These are phyloP conservation scores for Waltiozyma sp. DNA, from an alignment of 1,139 yeast genomes.

Conservation along the genomic window DNA sequence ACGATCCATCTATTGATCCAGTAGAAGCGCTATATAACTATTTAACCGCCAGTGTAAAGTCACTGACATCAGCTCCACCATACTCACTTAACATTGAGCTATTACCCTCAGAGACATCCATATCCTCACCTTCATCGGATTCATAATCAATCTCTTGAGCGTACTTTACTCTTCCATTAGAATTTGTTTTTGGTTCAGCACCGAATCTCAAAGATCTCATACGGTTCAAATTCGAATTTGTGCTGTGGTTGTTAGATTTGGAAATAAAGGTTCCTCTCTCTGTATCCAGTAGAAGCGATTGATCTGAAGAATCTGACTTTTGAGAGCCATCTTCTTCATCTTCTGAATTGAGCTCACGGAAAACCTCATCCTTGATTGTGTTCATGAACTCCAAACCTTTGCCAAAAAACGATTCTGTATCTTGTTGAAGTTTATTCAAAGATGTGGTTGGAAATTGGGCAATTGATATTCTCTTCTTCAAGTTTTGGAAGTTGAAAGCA, in stretches of 20 bases:
- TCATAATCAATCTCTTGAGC: constrained; percentile 4
- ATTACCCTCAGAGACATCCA: background rate
- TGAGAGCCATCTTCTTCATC: constrained; percentile 1
- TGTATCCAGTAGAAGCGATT: background rate
- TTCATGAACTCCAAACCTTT: constrained; percentile 14
- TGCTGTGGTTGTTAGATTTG: background rate
- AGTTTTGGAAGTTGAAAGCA: constrained; percentile 8
- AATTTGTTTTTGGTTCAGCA: background rate
- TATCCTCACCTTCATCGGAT: constrained; percentile 2
- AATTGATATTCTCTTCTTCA: constrained; percentile 15
- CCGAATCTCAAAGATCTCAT: background rate
- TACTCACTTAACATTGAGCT: constrained; percentile 10
- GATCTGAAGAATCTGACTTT: background rate
- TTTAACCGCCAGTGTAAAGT: constrained; percentile 16
- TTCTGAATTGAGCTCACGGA: constrained; percentile 2
- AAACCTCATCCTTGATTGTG: constrained; percentile 12
- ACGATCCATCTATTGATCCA: too few species aligned
- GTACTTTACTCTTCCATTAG: background rate
- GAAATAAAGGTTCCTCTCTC: constrained; percentile 1
- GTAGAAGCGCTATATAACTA: background rate
- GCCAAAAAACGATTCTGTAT: constrained; percentile 12
- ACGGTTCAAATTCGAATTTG: background rate
- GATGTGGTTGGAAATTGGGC: constrained; percentile 9
- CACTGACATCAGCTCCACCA: constrained; percentile 18
- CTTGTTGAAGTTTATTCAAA: constrained; percentile 14